Evolutionary conservation across 2,329 filamentous ascomycete species (phyloP).

Genomic region (Clonostachys rhizophaga): DNA sequence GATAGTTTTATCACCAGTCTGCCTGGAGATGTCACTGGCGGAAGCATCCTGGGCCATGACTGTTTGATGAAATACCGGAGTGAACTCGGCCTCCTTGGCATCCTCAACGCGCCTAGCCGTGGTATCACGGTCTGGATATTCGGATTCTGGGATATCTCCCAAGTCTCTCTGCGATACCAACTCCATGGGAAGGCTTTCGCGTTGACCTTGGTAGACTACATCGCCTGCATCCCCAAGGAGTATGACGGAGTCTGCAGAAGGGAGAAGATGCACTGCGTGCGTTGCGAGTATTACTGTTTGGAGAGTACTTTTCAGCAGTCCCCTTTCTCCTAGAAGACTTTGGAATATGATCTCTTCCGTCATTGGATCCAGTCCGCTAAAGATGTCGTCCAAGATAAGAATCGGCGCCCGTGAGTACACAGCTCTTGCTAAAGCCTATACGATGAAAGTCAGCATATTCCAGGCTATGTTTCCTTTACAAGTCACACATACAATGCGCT

Average conservation of each 20-base stretch:
- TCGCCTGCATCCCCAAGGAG: conserved; percentile 12
- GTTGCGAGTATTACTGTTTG: conserved; percentile 24
- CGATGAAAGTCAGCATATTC: background rate
- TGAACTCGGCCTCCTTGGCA: too few species aligned
- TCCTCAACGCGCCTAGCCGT: conserved; percentile 6
- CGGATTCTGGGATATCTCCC: conserved; percentile 34
- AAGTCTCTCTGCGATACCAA: conserved; percentile 26
- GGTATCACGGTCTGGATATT: conserved; percentile 33
- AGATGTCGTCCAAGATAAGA: conserved; percentile 77
- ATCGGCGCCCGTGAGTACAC: conserved; percentile 76
- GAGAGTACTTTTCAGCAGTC: conserved; percentile 21
- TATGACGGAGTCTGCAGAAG: conserved; percentile 15
- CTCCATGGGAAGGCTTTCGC: conserved; percentile 29
- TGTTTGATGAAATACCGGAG: too few species aligned
- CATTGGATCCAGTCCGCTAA: conserved; percentile 40
- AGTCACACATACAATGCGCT: conserved; percentile 15
- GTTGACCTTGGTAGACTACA: conserved; percentile 13
- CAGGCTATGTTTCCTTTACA: background rate
- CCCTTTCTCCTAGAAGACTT: conserved; percentile 25
- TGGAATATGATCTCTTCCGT: conserved; percentile 33
- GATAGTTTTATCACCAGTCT: background rate
- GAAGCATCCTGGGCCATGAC: too few species aligned
- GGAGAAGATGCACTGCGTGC: conserved; percentile 16
- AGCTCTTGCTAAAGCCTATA: conserved; percentile 62
- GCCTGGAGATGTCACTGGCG: background rate